Evolutionary conservation across 1,139 yeast species (phyloP), one percentile per base, ranked within the genome.

Genomic region (Blastobotrys arbuscula): DNA sequence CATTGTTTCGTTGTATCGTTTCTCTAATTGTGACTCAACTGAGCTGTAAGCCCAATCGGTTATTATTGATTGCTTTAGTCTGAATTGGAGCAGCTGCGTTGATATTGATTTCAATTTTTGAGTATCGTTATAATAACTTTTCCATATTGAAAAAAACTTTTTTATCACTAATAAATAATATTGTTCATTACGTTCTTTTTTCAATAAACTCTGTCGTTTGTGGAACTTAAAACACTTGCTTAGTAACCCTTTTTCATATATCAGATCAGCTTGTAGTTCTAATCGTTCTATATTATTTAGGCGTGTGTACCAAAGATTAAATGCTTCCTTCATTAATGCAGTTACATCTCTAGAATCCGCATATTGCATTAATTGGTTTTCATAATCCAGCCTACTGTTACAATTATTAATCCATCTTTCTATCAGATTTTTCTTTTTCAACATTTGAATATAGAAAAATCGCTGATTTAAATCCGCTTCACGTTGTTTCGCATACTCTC

Each of bases 31-130:
- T 23, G 9, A 4, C n/a, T 43, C 50, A 7, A 47, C 19, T 4
- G 50, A 42, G 10, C 44, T 38, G 18, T 45, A 36, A 9, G 39
- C 40, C 57, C 57, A 54, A 31, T 42, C 37, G 18, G 35, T 48
- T 5, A 49, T 9, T 19, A 23, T 19, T 16, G 42, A 28, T 19
- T 30, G 19, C 15, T 35, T 24, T 15, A 36, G 33, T 18, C 33
- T 40, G 5, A 41, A 33, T 12, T 36, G 26, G 16, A 13, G 10
- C 3, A 45, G 23, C 36, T 48, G 37, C 23, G 39, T 48, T 10
- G 54, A 56, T 15, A 50, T 30, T n/a, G 34, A 20, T 8, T 35
- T 20, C 21, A 39, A 18, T 7, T 39, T 23, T 2, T 35, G 33
- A 20, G 26, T 26, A 16, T 41, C 45, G 13, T 45, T 19, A 9